Conservation (phyloP, 129 eudicot genomes). For the Cynara cardunculus region DNA sequence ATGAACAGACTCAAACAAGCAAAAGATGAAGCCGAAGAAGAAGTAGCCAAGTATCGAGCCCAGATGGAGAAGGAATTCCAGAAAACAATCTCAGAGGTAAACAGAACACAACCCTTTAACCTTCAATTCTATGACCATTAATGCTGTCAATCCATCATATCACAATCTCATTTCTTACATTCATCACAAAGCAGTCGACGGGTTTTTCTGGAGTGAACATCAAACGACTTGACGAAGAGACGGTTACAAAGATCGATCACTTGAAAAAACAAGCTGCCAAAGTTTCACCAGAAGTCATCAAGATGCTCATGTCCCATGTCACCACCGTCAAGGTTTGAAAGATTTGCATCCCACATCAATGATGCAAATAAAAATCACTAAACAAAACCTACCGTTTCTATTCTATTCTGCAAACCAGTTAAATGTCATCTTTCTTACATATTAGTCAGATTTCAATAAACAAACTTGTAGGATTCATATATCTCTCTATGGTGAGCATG, state of each 20-base stretch:
- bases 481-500: not conserved
- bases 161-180: not conserved
- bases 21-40: constrained; percentile 82
- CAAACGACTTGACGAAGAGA: constrained; percentile 67
- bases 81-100: constrained; percentile 72
- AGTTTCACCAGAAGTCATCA: constrained; percentile 62
- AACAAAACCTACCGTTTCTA: not conserved
- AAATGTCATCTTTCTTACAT: not conserved
- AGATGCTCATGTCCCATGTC: constrained; percentile 52
- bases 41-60: constrained; percentile 79
- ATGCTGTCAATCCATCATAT: not conserved
- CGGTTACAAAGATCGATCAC: constrained; percentile 55
- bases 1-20: constrained; percentile 75
- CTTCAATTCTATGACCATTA: not conserved
- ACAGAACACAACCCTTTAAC: not conserved
- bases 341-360: not conserved
- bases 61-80: constrained; percentile 75
- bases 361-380: not conserved
- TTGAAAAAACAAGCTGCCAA: constrained; percentile 54
- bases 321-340: constrained; percentile 22
- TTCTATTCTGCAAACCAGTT: not conserved
- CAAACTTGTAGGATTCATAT: constrained; percentile 15
- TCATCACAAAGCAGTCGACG: constrained; percentile 44
- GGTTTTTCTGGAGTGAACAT: constrained; percentile 84
- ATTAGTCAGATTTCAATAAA: constrained; percentile 7